These are phyloP conservation scores for Solanum virginianum DNA, from an alignment of 257 asterid species.

Conservation along the genomic window DNA sequence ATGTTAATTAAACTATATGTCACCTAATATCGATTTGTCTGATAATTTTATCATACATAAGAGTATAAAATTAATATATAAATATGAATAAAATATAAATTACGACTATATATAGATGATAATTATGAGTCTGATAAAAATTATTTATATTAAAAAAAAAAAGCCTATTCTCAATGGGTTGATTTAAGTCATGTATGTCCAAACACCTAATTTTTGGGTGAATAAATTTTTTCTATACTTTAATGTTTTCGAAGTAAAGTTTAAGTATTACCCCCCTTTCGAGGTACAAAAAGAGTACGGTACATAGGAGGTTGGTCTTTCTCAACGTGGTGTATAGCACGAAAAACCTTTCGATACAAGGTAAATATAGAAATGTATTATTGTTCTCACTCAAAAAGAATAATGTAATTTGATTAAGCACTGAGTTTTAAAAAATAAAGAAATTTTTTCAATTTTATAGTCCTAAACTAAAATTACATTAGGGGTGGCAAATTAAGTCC, in stretches of 20 bases:
- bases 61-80: neutral
- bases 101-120: neutral
- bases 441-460: no score
- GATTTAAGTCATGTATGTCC: neutral
- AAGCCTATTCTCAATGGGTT: neutral
- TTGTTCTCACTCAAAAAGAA: no score
- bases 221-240: neutral
- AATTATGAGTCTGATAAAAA: neutral
- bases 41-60: neutral
- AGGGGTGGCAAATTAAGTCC: no score
- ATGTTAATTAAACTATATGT: neutral
- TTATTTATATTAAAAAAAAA: neutral
- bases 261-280: neutral
- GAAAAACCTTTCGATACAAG: no score
- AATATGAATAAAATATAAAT: neutral
- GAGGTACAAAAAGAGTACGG: no score
- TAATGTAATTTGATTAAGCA: no score
- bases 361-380: neutral
- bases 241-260: neutral
- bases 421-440: no score
- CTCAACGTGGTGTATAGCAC: no score
- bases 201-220: neutral
- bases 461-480: no score
- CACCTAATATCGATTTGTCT: neutral
- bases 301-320: no score